Percentiles rank a stretch among this genome's conserved stretches.
These are phyloP conservation scores for Daldinia decipiens DNA, from an alignment of 495 filamentous ascomycete species.

Conservation along the genomic window DNA sequence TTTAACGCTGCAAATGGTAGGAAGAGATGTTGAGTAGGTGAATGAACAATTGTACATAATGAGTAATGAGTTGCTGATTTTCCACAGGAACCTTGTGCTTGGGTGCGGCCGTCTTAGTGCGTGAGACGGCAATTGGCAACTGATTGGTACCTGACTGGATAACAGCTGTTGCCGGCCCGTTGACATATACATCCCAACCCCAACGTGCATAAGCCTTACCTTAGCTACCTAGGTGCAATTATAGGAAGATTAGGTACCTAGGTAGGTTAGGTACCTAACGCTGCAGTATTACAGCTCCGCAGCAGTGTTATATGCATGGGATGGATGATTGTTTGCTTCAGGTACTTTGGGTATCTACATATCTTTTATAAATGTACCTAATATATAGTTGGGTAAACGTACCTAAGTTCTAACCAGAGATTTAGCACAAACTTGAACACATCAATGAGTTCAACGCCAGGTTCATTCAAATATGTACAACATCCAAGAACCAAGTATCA, in stretches of 20 bases:
- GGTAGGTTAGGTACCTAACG: too few species aligned
- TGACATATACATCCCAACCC: not conserved
- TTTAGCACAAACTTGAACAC: too few species aligned
- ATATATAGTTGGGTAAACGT: not conserved
- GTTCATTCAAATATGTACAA: constrained; percentile 5
- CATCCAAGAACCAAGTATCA: constrained; percentile 6
- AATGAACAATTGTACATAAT: constrained; percentile 3
- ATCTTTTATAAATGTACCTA: too few species aligned
- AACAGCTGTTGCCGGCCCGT: not conserved
- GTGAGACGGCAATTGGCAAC: not conserved
- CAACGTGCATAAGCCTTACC: not conserved
- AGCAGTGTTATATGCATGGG: too few species aligned
- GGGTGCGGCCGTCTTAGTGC: not conserved
- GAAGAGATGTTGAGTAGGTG: not conserved
- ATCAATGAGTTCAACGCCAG: not conserved
- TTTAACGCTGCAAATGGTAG: not conserved
- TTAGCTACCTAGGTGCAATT: too few species aligned
- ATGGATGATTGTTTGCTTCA: not conserved
- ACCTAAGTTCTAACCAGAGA: not conserved
- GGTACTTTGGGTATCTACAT: not conserved
- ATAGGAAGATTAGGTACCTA: too few species aligned
- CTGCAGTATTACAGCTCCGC: too few species aligned
- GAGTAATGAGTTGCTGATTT: not conserved
- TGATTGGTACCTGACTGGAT: not conserved
- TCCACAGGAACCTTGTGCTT: not conserved